Base-by-base conservation (phyloP, 768 basidiomycete genomes). In the Hypholoma sublateritium region DNA sequence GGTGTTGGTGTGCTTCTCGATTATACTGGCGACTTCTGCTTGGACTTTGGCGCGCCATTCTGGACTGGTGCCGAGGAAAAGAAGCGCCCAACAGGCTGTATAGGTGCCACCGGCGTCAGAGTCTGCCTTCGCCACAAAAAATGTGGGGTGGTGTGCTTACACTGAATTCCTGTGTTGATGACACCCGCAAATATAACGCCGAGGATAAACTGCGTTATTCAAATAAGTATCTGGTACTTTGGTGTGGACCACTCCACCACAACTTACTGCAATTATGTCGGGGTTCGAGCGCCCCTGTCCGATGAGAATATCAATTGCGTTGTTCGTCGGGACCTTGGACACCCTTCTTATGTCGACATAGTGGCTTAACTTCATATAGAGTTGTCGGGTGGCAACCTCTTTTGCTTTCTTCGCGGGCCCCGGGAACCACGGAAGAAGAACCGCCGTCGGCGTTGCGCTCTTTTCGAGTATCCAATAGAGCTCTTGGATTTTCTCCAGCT, bases 381-480 rank as follows among this genome's bases (percentile, higher is more conserved):
- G 62, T 0, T 63, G 70, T 25, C 55, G 70, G 2, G 73, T 72
- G 1, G 75, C 70, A 4, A 56, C 55, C 34, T 69, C 64, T 57
- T 72, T 74, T 37, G 61, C 61, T 48, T 62, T 69, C 54, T 69
- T 72, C 0, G 72, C 68, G 1, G 54, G 56, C 14, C 72, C 62
- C 6, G 75, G 74, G 37, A 77, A 67, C 71, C 72, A 74, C 0
- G 75, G 74, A 7, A 78, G 60, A 2, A 74, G 59, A 1, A 73
- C 59, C 17, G 67, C 62, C 3, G 63, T 63, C 4, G 71, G 72
- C 0, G 75, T 78, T 0, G 72, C 64, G 43, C 71, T 72, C 54
- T 72, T 70, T 57, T 77, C 76, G 11, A 74, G 57, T 21, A 57
- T 65, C 58, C 65, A 68, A 44, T 70, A 75, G 13, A 64, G 60